Conservation (phyloP, 805 yeast species). For the Hanseniaspora valbyensis region DNA sequence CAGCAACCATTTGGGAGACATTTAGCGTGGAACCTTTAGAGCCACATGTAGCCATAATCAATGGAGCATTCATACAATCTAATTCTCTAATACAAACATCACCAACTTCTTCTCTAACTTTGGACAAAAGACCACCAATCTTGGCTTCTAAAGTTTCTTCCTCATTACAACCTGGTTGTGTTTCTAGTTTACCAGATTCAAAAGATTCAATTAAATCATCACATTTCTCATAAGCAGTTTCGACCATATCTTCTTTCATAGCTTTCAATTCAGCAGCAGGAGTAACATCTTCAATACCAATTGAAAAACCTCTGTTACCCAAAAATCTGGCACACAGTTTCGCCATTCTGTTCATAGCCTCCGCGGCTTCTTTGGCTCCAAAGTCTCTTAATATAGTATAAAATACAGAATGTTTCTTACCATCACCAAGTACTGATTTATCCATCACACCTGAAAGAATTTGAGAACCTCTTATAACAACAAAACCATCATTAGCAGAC, state of each 20-base stretch:
- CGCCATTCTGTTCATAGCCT: constrained; percentile 98
- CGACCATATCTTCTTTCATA: constrained; percentile 80
- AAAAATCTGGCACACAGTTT: constrained; percentile 89
- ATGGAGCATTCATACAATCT: constrained; percentile 84
- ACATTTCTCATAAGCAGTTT: constrained; percentile 79
- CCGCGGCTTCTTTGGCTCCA: constrained; percentile 93
- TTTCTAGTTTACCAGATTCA: constrained; percentile 79
- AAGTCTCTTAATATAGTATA: constrained; percentile 90
- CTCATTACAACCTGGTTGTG: constrained; percentile 98
- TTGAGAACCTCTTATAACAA: constrained; percentile 78
- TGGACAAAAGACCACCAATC: constrained; percentile 89
- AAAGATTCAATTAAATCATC: constrained; percentile 75
- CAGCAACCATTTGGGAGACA: constrained; percentile 99
- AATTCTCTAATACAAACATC: constrained; percentile 91
- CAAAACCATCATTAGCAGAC: constrained; percentile 96
- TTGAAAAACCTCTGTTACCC: constrained; percentile 93
- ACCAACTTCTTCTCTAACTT: constrained; percentile 98
- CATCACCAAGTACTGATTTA: constrained; percentile 91
- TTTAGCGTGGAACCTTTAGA: constrained; percentile 96
- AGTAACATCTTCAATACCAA: constrained; percentile 94
- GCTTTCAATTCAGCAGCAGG: constrained; percentile 69
- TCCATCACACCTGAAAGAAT: constrained; percentile 93
- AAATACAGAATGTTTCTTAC: constrained; percentile 92
- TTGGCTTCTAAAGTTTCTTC: constrained; percentile 97
- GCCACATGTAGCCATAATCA: constrained; percentile 98